Evolutionary conservation across 148 eudicot species (phyloP), one percentile per base, ranked within the genome.

Genomic region (Agrostemma githago): DNA sequence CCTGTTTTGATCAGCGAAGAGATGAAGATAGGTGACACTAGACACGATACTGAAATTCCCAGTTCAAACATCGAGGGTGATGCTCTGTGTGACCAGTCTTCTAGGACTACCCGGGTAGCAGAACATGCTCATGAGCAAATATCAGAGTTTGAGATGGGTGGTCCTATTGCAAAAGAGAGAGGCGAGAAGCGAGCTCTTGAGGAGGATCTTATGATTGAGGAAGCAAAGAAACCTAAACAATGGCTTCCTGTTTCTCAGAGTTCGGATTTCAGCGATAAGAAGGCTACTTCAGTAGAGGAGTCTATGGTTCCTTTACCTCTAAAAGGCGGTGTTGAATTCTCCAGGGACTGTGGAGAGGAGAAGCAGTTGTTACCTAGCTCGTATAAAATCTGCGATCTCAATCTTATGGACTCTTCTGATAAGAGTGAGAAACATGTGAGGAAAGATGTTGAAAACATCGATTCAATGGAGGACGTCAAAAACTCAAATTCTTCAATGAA

Each of bases 351-450:
- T 61, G 63, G 85, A 39, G 86, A 88, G 84, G 96, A 90, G 84
- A 96, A 89, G 84, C 92, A 92, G 74, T 80, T 90, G 44, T 85
- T 90, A 72, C 86, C 94, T 5, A 74, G 84, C 72, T 92, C 98
- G 16, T 95, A 88, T 69, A 95, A 90, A 84, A 90, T 88, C 72
- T 92, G 89, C 70, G 98, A 95, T 83, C 96, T 92, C 77, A 95
- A 95, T 81, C 88, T 89, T 39, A 79, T 87, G 85, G 92, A 85
- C 74, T 83, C 77, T 70, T 81, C 90, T 79, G 93, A 94, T 53
- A 70, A 70, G 56, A 53, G 90, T 89, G 79, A 87, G 82, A 78
- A 90, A 78, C 74, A 87, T 54, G 80, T 74, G 48, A 88, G 85
- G 59, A 90, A 88, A 81, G 89, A 78, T 62, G 78, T 92, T 69